A percentile compares a stretch with the other conserved stretches of the same genome.
Conservation (phyloP, 2,329 filamentous ascomycete species). For the Rhinocladiella similis region DNA sequence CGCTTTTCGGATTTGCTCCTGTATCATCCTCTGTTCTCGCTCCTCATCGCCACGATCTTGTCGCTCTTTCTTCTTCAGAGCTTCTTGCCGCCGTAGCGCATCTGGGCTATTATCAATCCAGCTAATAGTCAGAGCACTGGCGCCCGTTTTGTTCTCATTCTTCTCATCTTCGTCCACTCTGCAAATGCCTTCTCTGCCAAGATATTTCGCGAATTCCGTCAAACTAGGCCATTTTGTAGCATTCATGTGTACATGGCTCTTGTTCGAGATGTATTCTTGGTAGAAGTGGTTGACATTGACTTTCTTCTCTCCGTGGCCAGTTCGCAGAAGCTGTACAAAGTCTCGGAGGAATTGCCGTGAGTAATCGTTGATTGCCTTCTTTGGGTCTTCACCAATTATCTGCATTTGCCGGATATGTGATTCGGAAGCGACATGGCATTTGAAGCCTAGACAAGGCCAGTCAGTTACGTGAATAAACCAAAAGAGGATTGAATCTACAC, state of each 20-base stretch:
- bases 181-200: constrained; percentile 84
- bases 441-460: constrained; percentile 55
- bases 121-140: constrained; percentile 64
- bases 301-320: constrained; percentile 85
- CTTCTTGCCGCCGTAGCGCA: constrained; percentile 75
- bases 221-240: constrained; percentile 83
- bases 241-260: constrained; percentile 92
- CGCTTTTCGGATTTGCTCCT: constrained; percentile 79
- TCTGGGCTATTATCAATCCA: constrained; percentile 94
- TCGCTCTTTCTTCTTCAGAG: constrained; percentile 77
- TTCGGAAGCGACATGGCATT: constrained; percentile 82
- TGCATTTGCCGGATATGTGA: constrained; percentile 88
- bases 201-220: constrained; percentile 84
- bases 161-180: constrained; percentile 88
- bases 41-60: constrained; percentile 91
- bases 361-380: constrained; percentile 79
- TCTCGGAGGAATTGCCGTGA: constrained; percentile 78
- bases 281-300: constrained; percentile 92
- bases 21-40: constrained; percentile 77
- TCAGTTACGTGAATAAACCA: too few species aligned
- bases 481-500: too few species aligned
- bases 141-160: constrained; percentile 41
- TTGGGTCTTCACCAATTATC: constrained; percentile 81
- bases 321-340: constrained; percentile 74
- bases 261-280: constrained; percentile 86